Evolutionary conservation across 129 eudicot genomes (phyloP).

Genomic region (Escallonia herrerae): DNA sequence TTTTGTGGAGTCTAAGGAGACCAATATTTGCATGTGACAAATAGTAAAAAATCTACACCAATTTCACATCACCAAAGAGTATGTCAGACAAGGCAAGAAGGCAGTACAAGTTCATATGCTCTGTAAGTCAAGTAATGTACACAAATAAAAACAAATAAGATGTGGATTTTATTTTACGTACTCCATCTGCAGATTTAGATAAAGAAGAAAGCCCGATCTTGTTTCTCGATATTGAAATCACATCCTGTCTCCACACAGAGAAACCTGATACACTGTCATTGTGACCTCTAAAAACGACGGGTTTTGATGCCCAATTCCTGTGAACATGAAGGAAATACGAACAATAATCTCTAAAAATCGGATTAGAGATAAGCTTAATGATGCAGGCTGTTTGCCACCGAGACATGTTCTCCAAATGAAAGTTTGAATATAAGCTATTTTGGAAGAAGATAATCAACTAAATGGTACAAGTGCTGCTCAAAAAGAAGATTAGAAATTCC

Average conservation of each 20-base stretch:
- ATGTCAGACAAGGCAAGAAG: no score
- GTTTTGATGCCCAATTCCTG: slow-evolving; percentile 61
- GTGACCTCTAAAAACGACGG: slow-evolving; percentile 69
- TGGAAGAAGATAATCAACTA: no score
- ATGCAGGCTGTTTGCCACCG: no score
- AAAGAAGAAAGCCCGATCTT: slow-evolving; percentile 91
- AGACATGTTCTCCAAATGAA: no score
- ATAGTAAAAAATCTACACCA: no score
- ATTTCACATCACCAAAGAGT: no score
- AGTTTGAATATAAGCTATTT: no score
- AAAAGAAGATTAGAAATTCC: no score
- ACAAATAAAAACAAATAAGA: neutral
- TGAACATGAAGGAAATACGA: neutral
- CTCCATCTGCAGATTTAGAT: slow-evolving; percentile 52
- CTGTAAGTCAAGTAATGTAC: neutral
- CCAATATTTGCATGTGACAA: no score
- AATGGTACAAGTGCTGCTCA: no score
- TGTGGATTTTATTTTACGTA: slow-evolving; percentile 10
- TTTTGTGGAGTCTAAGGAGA: no score
- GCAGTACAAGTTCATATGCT: neutral
- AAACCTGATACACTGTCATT: slow-evolving; percentile 71
- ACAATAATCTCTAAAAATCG: neutral
- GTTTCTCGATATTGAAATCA: slow-evolving; percentile 75
- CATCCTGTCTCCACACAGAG: slow-evolving; percentile 88
- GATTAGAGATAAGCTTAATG: neutral